phyloP scores from a whole-genome alignment of 176 grass and related monocot species.

The Eleusine indica region DNA sequence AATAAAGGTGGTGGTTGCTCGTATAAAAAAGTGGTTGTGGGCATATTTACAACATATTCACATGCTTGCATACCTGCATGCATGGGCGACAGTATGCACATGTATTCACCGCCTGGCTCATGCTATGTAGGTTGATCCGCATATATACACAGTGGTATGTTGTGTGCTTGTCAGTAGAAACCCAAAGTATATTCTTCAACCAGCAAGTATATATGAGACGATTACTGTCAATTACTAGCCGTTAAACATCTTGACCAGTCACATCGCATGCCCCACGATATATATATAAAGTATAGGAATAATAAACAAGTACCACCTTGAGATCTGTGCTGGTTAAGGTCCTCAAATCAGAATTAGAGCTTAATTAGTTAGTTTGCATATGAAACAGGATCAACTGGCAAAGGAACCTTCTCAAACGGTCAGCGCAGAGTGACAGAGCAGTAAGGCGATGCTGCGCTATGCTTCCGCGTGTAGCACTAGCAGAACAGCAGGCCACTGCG shows the following conservation, averaged over 20 bases:
- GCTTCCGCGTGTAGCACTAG: not conserved
- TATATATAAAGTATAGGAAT: not conserved
- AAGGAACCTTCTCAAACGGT: slow-evolving; percentile 25
- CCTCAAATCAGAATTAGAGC: not conserved
- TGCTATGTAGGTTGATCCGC: not conserved
- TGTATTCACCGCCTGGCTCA: not conserved
- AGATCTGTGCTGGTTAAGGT: slow-evolving; percentile 1
- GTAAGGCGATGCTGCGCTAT: not conserved
- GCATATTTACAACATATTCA: not conserved
- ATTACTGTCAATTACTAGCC: not conserved
- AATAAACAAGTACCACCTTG: not conserved
- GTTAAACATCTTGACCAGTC: not conserved
- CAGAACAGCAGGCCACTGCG: not conserved
- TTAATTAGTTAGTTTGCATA: not conserved
- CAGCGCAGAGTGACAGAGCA: not conserved
- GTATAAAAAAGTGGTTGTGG: not conserved
- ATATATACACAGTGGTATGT: not conserved
- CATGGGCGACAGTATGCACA: not conserved
- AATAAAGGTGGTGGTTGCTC: too few relatives aligned
- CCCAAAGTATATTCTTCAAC: slow-evolving; percentile 8
- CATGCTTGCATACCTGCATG: not conserved
- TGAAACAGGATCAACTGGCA: not conserved
- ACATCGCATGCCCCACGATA: not conserved
- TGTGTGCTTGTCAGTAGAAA: not conserved
- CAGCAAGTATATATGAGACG: not conserved